Percentiles rank a stretch among this genome's conserved stretches.
Evolutionary conservation across 164 flowering plant species (phyloP).

Genomic region (Liriodendron chinense): DNA sequence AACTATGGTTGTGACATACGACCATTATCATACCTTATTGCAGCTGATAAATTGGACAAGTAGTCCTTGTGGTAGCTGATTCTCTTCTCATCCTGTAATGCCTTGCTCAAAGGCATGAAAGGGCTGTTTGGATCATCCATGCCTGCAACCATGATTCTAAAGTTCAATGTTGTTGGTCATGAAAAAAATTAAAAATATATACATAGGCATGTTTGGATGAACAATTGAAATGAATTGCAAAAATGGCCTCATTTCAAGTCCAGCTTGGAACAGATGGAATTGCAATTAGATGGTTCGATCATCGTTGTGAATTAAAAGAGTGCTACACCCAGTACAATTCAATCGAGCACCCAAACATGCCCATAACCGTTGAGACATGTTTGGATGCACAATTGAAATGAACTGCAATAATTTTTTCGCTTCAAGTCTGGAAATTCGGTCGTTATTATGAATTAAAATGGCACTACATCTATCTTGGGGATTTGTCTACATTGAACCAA

Average conservation of each 20-base stretch:
- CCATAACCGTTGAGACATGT: too few relatives aligned
- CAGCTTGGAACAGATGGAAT: background rate
- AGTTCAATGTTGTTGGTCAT: background rate
- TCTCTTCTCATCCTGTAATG: slow-evolving; percentile 73
- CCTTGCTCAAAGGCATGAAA: slow-evolving; percentile 31
- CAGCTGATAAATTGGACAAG: slow-evolving; percentile 78
- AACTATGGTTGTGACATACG: background rate
- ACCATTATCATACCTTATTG: slow-evolving; percentile 48
- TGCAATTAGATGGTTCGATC: too few relatives aligned
- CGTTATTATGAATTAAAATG: too few relatives aligned
- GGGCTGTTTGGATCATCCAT: slow-evolving; percentile 73
- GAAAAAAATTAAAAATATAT: background rate
- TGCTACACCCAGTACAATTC: too few relatives aligned
- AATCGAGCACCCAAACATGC: too few relatives aligned
- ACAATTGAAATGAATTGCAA: background rate
- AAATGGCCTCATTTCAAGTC: background rate
- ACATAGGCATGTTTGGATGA: background rate
- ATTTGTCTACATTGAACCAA: too few relatives aligned
- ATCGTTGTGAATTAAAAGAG: too few relatives aligned
- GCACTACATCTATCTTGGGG: too few relatives aligned
- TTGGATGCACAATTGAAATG: too few relatives aligned
- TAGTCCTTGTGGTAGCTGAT: slow-evolving; percentile 75
- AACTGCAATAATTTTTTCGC: too few relatives aligned
- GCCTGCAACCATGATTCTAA: slow-evolving; percentile 40
- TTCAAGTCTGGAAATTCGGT: too few relatives aligned